Percentiles rank a stretch among this genome's conserved stretches.
phyloP scores from a whole-genome alignment of 2,329 filamentous ascomycete genomes.

The Colletotrichum magnum region DNA sequence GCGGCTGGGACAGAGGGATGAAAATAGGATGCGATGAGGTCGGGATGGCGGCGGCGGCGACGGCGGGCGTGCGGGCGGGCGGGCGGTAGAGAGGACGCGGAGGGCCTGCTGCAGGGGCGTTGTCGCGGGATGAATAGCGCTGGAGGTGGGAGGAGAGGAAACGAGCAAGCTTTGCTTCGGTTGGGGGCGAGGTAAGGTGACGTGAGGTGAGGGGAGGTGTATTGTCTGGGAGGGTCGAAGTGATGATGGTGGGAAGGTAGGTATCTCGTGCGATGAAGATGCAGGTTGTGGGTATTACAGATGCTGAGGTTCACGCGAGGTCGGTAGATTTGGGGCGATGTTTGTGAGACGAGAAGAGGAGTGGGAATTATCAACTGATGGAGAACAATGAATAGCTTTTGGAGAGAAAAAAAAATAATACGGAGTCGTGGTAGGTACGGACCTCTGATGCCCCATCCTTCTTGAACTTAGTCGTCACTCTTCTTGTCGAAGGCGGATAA shows the following conservation, averaged over 20 bases:
- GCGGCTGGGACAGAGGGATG: conserved; percentile 37
- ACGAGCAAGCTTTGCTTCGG: conserved; percentile 29
- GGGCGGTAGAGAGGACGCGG: conserved; percentile 24
- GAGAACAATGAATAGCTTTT: conserved; percentile 41
- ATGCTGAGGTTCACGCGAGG: conserved; percentile 21
- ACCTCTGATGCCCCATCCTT: conserved; percentile 38
- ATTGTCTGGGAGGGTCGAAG: not conserved
- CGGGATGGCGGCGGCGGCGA: conserved; percentile 34
- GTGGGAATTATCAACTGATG: conserved; percentile 39
- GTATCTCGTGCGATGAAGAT: conserved; percentile 27
- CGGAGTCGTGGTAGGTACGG: conserved; percentile 17
- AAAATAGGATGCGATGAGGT: conserved; percentile 32
- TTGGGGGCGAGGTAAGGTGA: conserved; percentile 13
- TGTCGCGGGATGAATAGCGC: conserved; percentile 13
- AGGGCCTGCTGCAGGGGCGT: conserved; percentile 38
- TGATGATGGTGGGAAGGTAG: conserved; percentile 10
- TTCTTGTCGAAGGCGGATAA: conserved; percentile 41
- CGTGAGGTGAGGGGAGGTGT: not conserved
- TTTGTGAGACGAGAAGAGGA: conserved; percentile 31
- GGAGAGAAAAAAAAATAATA: conserved; percentile 40
- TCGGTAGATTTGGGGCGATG: conserved; percentile 25
- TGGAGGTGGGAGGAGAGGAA: conserved; percentile 24
- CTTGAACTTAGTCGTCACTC: conserved; percentile 40
- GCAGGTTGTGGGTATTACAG: conserved; percentile 31
- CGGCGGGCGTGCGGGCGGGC: conserved; percentile 15